Conservation (phyloP, 2,329 filamentous ascomycete species). For the Hypoxylon sp. region DNA sequence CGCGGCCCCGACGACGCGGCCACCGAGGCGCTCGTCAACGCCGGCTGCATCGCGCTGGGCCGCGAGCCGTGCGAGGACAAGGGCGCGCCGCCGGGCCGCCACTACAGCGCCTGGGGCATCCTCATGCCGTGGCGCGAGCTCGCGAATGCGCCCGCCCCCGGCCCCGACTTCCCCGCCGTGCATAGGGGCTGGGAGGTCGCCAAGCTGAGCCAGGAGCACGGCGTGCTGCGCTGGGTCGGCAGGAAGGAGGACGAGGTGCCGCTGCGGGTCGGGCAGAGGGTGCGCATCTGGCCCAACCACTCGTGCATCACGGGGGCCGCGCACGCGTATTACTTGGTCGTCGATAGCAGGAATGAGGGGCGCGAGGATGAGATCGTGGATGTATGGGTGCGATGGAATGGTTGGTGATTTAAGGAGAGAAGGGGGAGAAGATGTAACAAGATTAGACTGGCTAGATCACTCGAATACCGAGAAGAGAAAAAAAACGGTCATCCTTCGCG, state of each 20-base stretch:
- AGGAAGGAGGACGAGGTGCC: slow-evolving; percentile 59
- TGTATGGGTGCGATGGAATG: slow-evolving; percentile 78
- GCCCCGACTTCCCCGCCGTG: slow-evolving; percentile 58
- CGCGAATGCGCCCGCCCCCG: slow-evolving; percentile 51
- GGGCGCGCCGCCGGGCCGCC: slow-evolving; percentile 48
- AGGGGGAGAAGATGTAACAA: not conserved
- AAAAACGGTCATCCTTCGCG: not conserved
- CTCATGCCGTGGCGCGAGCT: slow-evolving; percentile 68
- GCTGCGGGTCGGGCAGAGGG: slow-evolving; percentile 72
- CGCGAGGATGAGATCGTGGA: slow-evolving; percentile 75
- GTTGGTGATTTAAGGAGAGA: slow-evolving; percentile 65
- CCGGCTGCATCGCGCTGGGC: slow-evolving; percentile 77
- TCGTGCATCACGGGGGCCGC: slow-evolving; percentile 80
- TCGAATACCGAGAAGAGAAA: not conserved
- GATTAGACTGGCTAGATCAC: not conserved
- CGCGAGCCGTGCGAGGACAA: slow-evolving; percentile 75
- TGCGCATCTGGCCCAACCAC: slow-evolving; percentile 84
- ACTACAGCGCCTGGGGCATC: slow-evolving; percentile 79
- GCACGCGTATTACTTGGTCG: slow-evolving; percentile 79
- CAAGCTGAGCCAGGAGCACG: slow-evolving; percentile 82
- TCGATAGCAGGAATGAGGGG: slow-evolving; percentile 70
- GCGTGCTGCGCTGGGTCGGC: slow-evolving; percentile 72
- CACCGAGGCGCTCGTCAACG: slow-evolving; percentile 76
- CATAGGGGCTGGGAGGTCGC: slow-evolving; percentile 74
- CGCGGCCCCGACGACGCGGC: slow-evolving; percentile 60